Evolutionary conservation across 805 yeast species (phyloP), one percentile per base, ranked within the genome.

Genomic region (Starmera dryadoides): DNA sequence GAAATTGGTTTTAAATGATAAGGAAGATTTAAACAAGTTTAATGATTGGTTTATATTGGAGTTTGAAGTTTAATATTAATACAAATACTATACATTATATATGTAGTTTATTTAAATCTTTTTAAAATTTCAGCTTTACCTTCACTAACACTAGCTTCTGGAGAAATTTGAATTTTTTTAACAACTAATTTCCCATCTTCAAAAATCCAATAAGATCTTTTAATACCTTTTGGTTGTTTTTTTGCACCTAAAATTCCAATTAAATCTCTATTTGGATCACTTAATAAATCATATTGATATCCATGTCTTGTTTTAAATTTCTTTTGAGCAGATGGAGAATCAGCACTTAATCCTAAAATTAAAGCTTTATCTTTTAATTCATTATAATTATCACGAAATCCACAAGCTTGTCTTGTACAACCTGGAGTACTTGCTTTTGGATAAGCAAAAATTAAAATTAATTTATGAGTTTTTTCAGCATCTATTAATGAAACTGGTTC

Each of bases 351-450:
- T 0, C 98, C 98, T 50, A 73, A 79, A 2, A 91, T 81, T 0
- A 74, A 64, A 2, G 79, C 81, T 19, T 72, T 73, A 30, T 73
- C 63, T 34, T 66, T 59, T 51, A 84, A 72, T 32, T 71, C 65
- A 2, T 70, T 66, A 57, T 64, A 80, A 49, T 76, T 76, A 47
- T 76, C 80, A 50, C 93, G 79, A 58, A 83, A 93, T 0, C 96
- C 96, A 57, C 84, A 75, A 3, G 89, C 97, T 63, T 91, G 98
- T 50, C 87, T 75, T 1, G 98, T 91, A 62, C 98, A 93, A 3
- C 98, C 98, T 1, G 96, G 96, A 1, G 98, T 91, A 20, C 83
- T 78, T 0, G 98, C 98, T 55, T 73, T 81, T 39, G 98, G 98
- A 56, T 89, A 91, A 16, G 95, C 84, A 60, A 81, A 77, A 20